A percentile compares a stretch with the other conserved stretches of the same genome.
phyloP scores from a whole-genome alignment of 169 alveolate species.

The Prorocentrum cordatum region DNA sequence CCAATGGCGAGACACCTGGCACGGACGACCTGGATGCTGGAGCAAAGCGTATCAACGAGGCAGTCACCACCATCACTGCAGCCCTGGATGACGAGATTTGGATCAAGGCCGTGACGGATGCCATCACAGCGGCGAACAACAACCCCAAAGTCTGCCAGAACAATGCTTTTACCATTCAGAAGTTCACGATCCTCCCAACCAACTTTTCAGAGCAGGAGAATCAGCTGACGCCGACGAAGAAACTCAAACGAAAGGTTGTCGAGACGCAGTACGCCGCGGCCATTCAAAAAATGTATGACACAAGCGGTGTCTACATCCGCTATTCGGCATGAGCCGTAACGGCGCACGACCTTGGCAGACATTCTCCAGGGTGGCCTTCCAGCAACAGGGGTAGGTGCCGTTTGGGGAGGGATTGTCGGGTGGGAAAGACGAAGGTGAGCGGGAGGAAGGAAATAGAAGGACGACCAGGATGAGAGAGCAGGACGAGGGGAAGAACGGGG shows the following conservation, averaged over 20 bases:
- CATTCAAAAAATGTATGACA: neutral
- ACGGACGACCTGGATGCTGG: too few species aligned
- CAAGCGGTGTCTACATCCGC: slow-evolving; percentile 12
- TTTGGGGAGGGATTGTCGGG: too few species aligned
- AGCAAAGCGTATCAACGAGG: too few species aligned
- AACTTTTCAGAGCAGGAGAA: neutral
- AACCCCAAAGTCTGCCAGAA: neutral
- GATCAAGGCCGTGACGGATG: neutral
- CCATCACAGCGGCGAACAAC: neutral
- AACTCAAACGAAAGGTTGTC: slow-evolving; percentile 33
- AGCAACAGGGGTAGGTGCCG: too few species aligned
- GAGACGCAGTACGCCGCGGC: neutral
- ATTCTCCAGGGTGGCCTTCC: too few species aligned
- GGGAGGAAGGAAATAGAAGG: too few species aligned
- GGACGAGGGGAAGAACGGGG: too few species aligned
- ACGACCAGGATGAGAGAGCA: too few species aligned
- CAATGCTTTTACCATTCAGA: neutral
- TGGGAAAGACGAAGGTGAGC: too few species aligned
- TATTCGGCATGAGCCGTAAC: neutral
- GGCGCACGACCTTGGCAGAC: too few species aligned
- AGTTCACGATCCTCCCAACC: neutral
- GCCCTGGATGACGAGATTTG: neutral
- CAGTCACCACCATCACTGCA: too few species aligned
- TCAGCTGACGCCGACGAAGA: slow-evolving; percentile 47
- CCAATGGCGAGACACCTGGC: too few species aligned